These are phyloP conservation scores for Vigna mungo DNA, from an alignment of 306 rosid species.

Conservation along the genomic window DNA sequence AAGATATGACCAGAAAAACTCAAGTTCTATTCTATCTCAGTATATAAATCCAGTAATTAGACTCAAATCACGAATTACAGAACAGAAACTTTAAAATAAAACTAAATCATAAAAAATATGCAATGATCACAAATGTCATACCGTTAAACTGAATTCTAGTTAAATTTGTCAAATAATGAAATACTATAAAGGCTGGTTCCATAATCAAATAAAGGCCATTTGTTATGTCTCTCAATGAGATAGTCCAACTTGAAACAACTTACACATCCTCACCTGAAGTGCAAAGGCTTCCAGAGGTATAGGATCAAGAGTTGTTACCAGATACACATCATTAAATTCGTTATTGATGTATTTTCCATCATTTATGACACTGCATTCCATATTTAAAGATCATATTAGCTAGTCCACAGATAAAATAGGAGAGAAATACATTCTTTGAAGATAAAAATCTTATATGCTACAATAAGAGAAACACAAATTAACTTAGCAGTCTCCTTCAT, in stretches of 20 bases:
- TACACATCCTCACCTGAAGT: slow-evolving; percentile 78
- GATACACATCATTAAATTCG: slow-evolving; percentile 86
- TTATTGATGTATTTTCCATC: slow-evolving; percentile 81
- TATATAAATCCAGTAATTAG: background rate
- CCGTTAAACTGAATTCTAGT: slow-evolving; percentile 7
- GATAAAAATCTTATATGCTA: background rate
- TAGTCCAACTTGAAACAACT: slow-evolving; percentile 27
- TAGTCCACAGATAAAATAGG: slow-evolving; percentile 37
- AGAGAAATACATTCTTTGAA: slow-evolving; percentile 21
- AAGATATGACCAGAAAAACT: background rate
- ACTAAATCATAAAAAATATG: slow-evolving; percentile 7
- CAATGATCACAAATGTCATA: slow-evolving; percentile 1
- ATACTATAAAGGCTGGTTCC: slow-evolving; percentile 11
- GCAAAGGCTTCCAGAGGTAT: slow-evolving; percentile 91
- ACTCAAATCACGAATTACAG: background rate
- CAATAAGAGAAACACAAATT: background rate
- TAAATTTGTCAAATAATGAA: slow-evolving; percentile 21
- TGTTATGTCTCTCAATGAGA: slow-evolving; percentile 26
- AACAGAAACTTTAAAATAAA: slow-evolving; percentile 1
- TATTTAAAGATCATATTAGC: slow-evolving; percentile 44
- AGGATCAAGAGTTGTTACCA: slow-evolving; percentile 86
- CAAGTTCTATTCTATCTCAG: background rate
- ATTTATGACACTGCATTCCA: slow-evolving; percentile 73
- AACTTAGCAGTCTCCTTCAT: slow-evolving; percentile 26
- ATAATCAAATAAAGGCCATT: slow-evolving; percentile 27